Evolutionary conservation across 768 basidiomycete genomes (phyloP), one percentile per base, ranked within the genome.

Genomic region (Polyporus arcularius): DNA sequence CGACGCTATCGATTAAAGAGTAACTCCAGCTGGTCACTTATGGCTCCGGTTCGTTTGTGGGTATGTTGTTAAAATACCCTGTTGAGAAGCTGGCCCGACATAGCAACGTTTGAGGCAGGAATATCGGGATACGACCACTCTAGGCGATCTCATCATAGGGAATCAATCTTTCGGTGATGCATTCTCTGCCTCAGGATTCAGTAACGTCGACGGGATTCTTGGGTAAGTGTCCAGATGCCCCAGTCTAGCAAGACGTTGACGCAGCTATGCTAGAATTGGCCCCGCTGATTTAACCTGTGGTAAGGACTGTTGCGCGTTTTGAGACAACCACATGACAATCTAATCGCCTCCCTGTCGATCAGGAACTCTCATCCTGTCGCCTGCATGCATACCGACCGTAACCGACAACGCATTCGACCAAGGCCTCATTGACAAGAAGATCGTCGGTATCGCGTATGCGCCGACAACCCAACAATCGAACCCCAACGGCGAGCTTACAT

Each of bases 101-200:
- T 2, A n/a, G 16, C 30, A 8, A 0, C 3, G 8, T 18, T 38
- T n/a, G 67, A 68, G 68, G 4, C 3, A 47, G 2, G 59, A 63
- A 16, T 57, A 50, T 42, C 75, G 63, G 41, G 84, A 83, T 54
- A 66, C 70, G 41, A 75, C 84, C 41, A 74, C 77, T 16, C 71
- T 84, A 43, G 74, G 46, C 18, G 79, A 78, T n/a, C 78, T 87
- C 32, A 75, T 76, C 51, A 81, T 89, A 46, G 61, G 73, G 7
- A 57, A 69, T 6, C 88, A 89, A 66, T 85, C 85, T 5, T 87
- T 90, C 56, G 88, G 87, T 67, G 85, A 84, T 50, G 86, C 88
- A 15, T 69, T 73, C 4, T 67, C 35, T 0, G 77, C 83, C 1
- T 41, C 59, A 3, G 87, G 82, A 2, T 72, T 74, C 67, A 47